Evolutionary conservation across 2,329 filamentous ascomycete genomes (phyloP).

Genomic region (Chaetomiaceae sp.): DNA sequence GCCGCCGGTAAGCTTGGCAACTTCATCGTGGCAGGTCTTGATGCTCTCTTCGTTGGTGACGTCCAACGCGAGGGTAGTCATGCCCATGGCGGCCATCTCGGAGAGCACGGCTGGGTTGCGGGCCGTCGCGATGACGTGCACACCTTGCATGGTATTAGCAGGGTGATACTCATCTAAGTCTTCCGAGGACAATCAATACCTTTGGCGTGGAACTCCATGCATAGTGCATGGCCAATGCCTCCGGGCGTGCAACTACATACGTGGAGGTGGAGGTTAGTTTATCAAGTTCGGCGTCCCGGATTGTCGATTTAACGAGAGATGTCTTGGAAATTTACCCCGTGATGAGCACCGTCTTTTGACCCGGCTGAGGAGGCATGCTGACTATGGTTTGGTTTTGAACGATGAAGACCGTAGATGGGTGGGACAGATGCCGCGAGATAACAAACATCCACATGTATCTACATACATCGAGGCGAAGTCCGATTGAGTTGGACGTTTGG

Average conservation of each 20-base stretch:
- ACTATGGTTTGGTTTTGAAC: not conserved
- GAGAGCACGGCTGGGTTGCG: conserved; percentile 46
- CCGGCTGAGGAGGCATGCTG: conserved; percentile 23
- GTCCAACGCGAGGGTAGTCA: conserved; percentile 49
- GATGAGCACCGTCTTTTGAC: conserved; percentile 45
- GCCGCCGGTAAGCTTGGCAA: conserved; percentile 46
- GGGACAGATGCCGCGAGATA: too few relatives aligned
- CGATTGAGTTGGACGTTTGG: not conserved
- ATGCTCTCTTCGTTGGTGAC: conserved; percentile 52
- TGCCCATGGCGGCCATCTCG: conserved; percentile 43
- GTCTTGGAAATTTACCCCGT: conserved; percentile 40
- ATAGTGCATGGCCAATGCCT: conserved; percentile 54
- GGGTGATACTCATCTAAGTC: not conserved
- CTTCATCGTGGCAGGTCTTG: conserved; percentile 42
- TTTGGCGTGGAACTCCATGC: conserved; percentile 48
- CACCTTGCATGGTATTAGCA: conserved; percentile 33
- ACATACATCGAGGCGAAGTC: too few relatives aligned
- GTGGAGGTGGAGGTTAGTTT: too few relatives aligned
- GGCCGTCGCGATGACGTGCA: conserved; percentile 55
- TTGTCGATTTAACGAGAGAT: not conserved
- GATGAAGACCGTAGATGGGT: not conserved
- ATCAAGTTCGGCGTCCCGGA: too few relatives aligned
- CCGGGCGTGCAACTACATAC: conserved; percentile 55
- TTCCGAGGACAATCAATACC: conserved; percentile 37
- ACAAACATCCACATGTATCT: too few relatives aligned